Conservation (phyloP, 306 rosid species). For the Calophaca sinica region DNA sequence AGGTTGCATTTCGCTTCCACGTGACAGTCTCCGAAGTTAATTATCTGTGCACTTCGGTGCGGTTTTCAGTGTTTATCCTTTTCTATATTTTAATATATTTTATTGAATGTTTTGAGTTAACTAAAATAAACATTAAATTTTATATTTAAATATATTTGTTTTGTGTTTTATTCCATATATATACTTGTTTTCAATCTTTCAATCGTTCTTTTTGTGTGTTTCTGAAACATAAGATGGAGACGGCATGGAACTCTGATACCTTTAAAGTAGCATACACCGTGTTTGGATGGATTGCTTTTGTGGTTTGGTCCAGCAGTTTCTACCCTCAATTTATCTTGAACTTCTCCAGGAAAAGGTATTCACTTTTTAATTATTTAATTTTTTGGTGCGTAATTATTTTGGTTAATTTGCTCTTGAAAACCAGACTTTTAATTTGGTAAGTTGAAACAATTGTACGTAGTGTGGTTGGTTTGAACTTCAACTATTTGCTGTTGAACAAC, state of each 20-base stretch:
- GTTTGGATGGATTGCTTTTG: constrained; percentile 73
- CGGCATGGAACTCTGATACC: constrained; percentile 60
- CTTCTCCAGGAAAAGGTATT: constrained; percentile 66
- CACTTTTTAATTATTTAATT: neutral
- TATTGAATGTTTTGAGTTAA: too few species aligned
- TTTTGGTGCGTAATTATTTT: neutral
- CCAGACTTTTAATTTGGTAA: neutral
- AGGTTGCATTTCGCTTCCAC: too few species aligned
- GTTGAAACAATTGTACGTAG: constrained; percentile 41
- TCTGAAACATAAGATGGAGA: constrained; percentile 24
- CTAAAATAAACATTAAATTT: too few species aligned
- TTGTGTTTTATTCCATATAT: neutral
- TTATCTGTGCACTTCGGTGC: neutral
- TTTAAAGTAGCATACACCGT: constrained; percentile 59
- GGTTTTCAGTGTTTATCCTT: neutral
- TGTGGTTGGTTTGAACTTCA: constrained; percentile 82
- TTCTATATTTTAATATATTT: too few species aligned
- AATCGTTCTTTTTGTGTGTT: neutral
- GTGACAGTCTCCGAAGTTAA: too few species aligned
- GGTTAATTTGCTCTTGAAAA: neutral
- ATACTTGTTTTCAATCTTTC: neutral
- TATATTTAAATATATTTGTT: too few species aligned
- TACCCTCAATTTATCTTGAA: constrained; percentile 76
- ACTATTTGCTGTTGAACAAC: constrained; percentile 69
- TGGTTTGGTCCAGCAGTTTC: constrained; percentile 65